phyloP scores from a whole-genome alignment of 2,329 filamentous ascomycete species.

The Ceratocystis ficicola region DNA sequence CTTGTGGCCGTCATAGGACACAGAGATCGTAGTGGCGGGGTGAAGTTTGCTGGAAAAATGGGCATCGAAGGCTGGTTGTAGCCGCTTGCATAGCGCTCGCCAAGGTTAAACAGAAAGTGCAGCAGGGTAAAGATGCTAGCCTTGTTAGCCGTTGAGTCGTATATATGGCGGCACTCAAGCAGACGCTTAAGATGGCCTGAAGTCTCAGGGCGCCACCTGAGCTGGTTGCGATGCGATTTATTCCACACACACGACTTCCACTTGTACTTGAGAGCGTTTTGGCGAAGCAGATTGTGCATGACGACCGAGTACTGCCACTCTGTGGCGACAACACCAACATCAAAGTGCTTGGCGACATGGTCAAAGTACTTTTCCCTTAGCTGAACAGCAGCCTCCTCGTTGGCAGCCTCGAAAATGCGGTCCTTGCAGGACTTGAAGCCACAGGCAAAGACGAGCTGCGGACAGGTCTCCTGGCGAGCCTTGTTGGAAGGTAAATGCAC shows the following conservation, averaged over 20 bases:
- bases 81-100: slow-evolving; percentile 28
- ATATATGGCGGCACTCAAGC: slow-evolving; percentile 35
- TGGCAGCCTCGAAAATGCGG: slow-evolving; percentile 33
- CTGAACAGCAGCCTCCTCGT: slow-evolving; percentile 30
- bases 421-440: slow-evolving; percentile 35
- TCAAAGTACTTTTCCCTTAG: slow-evolving; percentile 37
- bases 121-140: slow-evolving; percentile 28
- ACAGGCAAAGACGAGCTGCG: slow-evolving; percentile 36
- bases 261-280: slow-evolving; percentile 33
- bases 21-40: slow-evolving; percentile 23
- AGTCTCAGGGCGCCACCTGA: slow-evolving; percentile 33
- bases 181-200: slow-evolving; percentile 36
- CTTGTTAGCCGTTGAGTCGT: slow-evolving; percentile 29
- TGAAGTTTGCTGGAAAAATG: slow-evolving; percentile 20
- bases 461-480: slow-evolving; percentile 33
- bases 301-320: slow-evolving; percentile 36
- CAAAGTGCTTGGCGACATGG: slow-evolving; percentile 38
- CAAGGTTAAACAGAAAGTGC: slow-evolving; percentile 35
- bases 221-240: slow-evolving; percentile 33
- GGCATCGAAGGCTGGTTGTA: slow-evolving; percentile 29
- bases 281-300: slow-evolving; percentile 36
- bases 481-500: slow-evolving; percentile 33
- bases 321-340: slow-evolving; percentile 33
- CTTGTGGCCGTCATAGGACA: slow-evolving; percentile 23
- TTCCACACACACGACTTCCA: slow-evolving; percentile 38